Evolutionary conservation across 139 green algal species (phyloP).

Genomic region (Picocystis salinarum): DNA sequence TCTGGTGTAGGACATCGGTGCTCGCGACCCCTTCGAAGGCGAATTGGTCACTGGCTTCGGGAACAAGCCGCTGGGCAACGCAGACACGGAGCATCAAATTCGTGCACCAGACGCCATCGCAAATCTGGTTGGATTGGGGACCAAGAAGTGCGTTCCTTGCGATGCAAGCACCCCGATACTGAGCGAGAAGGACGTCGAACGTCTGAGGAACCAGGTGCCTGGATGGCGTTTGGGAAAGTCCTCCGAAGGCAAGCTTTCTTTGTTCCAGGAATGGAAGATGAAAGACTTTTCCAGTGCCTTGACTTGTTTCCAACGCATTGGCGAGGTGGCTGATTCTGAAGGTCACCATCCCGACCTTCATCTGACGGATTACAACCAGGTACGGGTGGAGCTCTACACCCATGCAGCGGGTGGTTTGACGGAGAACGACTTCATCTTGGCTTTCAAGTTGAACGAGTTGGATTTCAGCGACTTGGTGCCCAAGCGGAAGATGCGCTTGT

Average conservation of each 20-base stretch:
- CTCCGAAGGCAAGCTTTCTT: conserved; percentile 10
- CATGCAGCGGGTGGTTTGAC: conserved; percentile 46
- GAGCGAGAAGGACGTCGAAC: conserved; percentile 11
- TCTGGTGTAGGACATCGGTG: not conserved
- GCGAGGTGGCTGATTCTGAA: conserved; percentile 4
- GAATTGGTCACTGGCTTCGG: not conserved
- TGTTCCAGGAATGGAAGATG: conserved; percentile 46
- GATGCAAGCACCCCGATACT: conserved; percentile 16
- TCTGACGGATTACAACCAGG: conserved; percentile 30
- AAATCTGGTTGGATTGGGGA: conserved; percentile 19
- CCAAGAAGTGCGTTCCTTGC: conserved; percentile 28
- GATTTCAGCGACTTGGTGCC: not conserved
- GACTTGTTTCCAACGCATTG: conserved; percentile 20
- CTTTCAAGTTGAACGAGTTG: not conserved
- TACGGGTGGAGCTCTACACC: conserved; percentile 29
- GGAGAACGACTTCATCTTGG: conserved; percentile 80
- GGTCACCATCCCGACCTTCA: conserved; percentile 42
- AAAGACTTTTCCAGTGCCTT: conserved; percentile 20
- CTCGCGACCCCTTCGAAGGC: not conserved
- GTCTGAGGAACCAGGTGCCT: conserved; percentile 25
- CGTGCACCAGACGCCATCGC: conserved; percentile 23
- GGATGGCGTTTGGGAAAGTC: conserved; percentile 31
- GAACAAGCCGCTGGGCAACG: conserved; percentile 42
- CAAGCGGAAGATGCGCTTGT: not conserved
- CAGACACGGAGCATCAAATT: conserved; percentile 77